Evolutionary conservation across 2,329 filamentous ascomycete genomes (phyloP).

Genomic region (Fusarium brachygibbosum): DNA sequence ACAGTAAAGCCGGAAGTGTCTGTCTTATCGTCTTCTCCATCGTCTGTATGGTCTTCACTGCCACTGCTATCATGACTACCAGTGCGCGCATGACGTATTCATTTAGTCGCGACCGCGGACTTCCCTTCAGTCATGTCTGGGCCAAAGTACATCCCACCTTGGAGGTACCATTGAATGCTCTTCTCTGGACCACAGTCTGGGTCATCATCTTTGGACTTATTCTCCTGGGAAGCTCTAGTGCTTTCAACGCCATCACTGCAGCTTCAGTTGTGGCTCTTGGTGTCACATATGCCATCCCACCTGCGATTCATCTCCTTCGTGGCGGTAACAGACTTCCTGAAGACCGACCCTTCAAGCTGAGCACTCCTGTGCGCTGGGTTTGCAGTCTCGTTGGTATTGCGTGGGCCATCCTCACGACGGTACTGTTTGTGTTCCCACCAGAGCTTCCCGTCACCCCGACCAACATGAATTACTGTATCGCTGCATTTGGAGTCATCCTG

Average conservation of each 20-base stretch:
- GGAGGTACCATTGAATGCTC: conserved; percentile 75
- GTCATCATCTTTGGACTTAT: conserved; percentile 78
- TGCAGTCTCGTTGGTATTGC: conserved; percentile 65
- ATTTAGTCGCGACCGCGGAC: conserved; percentile 74
- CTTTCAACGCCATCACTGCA: conserved; percentile 80
- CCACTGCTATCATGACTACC: conserved; percentile 75
- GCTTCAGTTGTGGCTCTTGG: conserved; percentile 79
- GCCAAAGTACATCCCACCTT: conserved; percentile 71
- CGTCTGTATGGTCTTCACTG: conserved; percentile 74
- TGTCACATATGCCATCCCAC: conserved; percentile 81
- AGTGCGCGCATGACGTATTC: conserved; percentile 76
- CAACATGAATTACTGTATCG: conserved; percentile 75
- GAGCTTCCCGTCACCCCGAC: conserved; percentile 71
- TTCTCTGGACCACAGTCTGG: conserved; percentile 71
- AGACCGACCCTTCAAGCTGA: conserved; percentile 55
- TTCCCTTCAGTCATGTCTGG: conserved; percentile 74
- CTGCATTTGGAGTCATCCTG: conserved; percentile 63
- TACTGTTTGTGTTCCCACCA: conserved; percentile 82
- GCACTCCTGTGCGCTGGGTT: conserved; percentile 55
- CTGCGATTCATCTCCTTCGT: conserved; percentile 75
- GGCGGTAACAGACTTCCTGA: conserved; percentile 76
- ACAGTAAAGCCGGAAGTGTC: conserved; percentile 71
- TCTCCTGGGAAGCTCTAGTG: conserved; percentile 74
- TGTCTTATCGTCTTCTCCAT: conserved; percentile 77
- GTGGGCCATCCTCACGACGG: conserved; percentile 78